Evolutionary conservation across 2,329 filamentous ascomycete genomes (phyloP), one percentile per base, ranked within the genome.

Genomic region (Dactylellina sp.): DNA sequence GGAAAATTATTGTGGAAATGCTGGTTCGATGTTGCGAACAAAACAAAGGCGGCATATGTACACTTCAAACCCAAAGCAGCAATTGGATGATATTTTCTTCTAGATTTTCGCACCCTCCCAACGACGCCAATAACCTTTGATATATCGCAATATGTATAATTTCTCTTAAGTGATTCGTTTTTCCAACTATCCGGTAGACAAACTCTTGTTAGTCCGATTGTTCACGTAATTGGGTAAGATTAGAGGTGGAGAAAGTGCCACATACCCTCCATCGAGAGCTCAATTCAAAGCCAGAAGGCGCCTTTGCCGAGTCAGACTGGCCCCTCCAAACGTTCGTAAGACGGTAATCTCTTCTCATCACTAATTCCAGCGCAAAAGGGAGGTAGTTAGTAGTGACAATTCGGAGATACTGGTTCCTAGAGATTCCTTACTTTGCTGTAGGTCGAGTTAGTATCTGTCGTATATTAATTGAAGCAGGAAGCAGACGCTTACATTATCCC

Each of bases 331-430:
- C 83, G 49, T 87, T 87, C 6, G 87, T 89, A 75, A 89, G 83
- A 79, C 87, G 84, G 75, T 84, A 83, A 78, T 89, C 87, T 78
- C 87, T 86, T 64, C 87, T 84, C 87, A 89, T 89, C 87, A 89
- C 87, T 89, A 61, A 25, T 52, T 32, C 16, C 35, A 16, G 2
- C 74, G 37, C 12, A 57, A 24, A 9, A 40, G 5, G 12, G 5
- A 40, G 9, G 11, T 12, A 12, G 37, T 40, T 16, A 32, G 37
- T 12, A 12, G 9, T 40, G 9, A 32, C 28, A 5, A 9, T 40
- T n/a, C n/a, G n/a, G n/a, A n/a, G 37, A 12, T 40, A 16, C 37
- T 14, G 5, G 14, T 16, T 28, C 7, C 20, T 28, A 28, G 20
- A 25, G 6, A 9, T 16, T 64, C 11, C 32, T 52, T 18, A 53